phyloP scores from a whole-genome alignment of 2,329 filamentous ascomycete species.

The Microcyclosporella mali region DNA sequence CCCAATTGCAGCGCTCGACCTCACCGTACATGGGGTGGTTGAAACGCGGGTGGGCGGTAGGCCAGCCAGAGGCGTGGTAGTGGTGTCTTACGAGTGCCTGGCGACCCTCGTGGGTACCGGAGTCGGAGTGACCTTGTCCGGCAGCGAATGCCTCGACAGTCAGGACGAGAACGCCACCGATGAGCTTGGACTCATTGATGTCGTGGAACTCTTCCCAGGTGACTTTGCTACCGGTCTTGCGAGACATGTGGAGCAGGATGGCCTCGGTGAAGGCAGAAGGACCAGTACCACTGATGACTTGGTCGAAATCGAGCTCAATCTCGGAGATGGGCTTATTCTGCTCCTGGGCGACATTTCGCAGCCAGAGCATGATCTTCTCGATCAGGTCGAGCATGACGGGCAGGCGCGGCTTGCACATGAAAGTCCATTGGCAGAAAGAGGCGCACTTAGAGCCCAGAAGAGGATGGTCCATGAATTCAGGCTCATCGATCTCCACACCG shows the following conservation, averaged over 20 bases:
- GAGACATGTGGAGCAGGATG: conserved; percentile 59
- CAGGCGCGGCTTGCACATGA: conserved; percentile 61
- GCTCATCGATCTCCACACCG: conserved; percentile 65
- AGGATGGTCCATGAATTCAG: conserved; percentile 56
- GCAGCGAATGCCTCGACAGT: conserved; percentile 68
- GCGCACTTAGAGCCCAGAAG: conserved; percentile 62
- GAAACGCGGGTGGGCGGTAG: conserved; percentile 58
- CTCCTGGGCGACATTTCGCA: conserved; percentile 52
- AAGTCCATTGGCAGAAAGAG: conserved; percentile 72
- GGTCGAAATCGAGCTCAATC: conserved; percentile 63
- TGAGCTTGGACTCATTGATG: conserved; percentile 58
- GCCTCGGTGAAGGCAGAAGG: conserved; percentile 64
- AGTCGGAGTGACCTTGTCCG: conserved; percentile 67
- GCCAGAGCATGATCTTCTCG: conserved; percentile 62
- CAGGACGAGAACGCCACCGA: conserved; percentile 59
- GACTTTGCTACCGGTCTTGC: conserved; percentile 40
- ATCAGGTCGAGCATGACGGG: conserved; percentile 64
- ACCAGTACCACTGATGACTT: conserved; percentile 67
- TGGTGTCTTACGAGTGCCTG: conserved; percentile 66
- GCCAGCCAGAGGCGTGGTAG: conserved; percentile 70
- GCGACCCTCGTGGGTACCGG: conserved; percentile 61
- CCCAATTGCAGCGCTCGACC: conserved; percentile 67
- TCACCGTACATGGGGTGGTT: conserved; percentile 64
- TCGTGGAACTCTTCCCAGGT: conserved; percentile 62
- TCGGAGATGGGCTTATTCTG: conserved; percentile 56